Evolutionary conservation across 2,329 filamentous ascomycete genomes (phyloP).

Genomic region (Penicillium sp.): DNA sequence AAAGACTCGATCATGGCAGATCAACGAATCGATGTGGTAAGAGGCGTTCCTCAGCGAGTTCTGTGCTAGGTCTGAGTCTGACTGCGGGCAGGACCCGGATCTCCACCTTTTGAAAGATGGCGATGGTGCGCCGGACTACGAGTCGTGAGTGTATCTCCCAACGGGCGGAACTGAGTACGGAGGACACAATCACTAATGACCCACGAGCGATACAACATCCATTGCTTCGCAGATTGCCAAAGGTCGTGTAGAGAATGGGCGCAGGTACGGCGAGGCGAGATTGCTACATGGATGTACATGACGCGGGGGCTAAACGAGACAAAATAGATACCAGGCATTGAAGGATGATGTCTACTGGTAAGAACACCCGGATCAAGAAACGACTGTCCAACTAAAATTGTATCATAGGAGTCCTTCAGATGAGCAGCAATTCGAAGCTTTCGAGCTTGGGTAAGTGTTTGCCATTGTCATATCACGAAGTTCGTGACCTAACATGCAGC

Average conservation of each 20-base stretch:
- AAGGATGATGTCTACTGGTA: conserved; percentile 20
- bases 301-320: neutral
- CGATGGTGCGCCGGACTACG: neutral
- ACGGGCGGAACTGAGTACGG: neutral
- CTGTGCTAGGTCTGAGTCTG: neutral
- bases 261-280: conserved; percentile 5
- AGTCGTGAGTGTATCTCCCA: neutral
- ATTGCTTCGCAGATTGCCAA: conserved; percentile 12
- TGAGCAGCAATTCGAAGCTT: conserved; percentile 20
- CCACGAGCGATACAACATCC: conserved; percentile 17
- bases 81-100: neutral
- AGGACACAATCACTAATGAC: neutral
- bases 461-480: neutral
- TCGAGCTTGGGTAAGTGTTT: conserved; percentile 13
- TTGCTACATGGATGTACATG: neutral
- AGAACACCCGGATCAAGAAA: neutral
- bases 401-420: conserved; percentile 15
- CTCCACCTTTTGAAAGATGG: neutral
- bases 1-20: neutral
- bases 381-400: neutral
- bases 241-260: conserved; percentile 15
- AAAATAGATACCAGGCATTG: conserved; percentile 16
- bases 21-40: conserved; percentile 1
- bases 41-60: neutral
- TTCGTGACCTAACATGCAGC: neutral